Evolutionary conservation across 164 flowering plant species (phyloP), one percentile per base, ranked within the genome.

Genomic region (Vitis cinerea): DNA sequence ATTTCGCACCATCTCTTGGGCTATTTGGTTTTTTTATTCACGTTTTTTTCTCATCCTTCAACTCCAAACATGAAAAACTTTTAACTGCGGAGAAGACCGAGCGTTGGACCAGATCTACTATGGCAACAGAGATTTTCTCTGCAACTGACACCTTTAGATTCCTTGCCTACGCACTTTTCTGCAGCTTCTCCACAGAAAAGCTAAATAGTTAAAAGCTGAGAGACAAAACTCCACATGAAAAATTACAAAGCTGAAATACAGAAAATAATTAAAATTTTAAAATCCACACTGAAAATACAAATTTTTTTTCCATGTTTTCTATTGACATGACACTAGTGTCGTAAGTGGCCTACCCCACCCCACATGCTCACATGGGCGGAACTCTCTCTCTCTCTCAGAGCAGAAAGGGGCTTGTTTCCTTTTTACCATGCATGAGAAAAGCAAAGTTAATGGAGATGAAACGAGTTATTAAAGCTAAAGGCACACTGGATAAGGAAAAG

Each of bases 71-170:
- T 19, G 23, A 19, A 19, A 19, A 37, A 6, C 44, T 37, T 37
- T 37, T 37, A 37, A 37, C 44, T 0, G 44, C 7, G 7, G 44
- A 37, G 44, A 37, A 37, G 6, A 37, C 44, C 44, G 44, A 37
- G 44, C 0, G 27, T 12, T 63, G 53, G 53, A 48, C 66, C 27
- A 63, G 53, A 48, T 63, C 66, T 63, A 29, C 13, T 2, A 49
- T 13, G 15, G 4, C 8, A 49, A 37, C 44, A 37, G 44, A 37
- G 44, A 37, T 54, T 50, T 68, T 66, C 64, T 67, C 71, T 71
- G 67, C 64, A 57, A 59, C 72, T 67, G 51, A 59, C 51, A 47
- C 59, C 58, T 63, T 16, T 71, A 80, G 78, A 76, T 74, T 73
- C 72, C 78, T 64, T 69, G 49, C 37, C 23, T 51, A 50, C 53